phyloP scores from a whole-genome alignment of 768 basidiomycete genomes.

The Leccinum sublutescens region DNA sequence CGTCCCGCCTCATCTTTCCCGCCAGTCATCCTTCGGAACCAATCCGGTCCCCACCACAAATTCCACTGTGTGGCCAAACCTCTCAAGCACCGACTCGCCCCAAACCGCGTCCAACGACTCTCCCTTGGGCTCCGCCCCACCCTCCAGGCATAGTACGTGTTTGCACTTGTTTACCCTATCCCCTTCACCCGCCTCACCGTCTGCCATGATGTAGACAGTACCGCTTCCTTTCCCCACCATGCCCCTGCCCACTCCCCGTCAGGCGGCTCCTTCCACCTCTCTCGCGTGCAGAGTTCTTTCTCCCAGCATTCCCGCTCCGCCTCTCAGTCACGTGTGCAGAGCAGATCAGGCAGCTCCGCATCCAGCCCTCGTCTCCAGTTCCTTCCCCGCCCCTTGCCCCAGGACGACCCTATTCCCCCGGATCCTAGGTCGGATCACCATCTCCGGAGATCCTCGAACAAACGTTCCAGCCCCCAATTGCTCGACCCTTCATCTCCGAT shows the following conservation, averaged over 20 bases:
- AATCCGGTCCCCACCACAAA: conserved; percentile 22
- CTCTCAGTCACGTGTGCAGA: conserved; percentile 45
- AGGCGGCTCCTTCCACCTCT: conserved; percentile 30
- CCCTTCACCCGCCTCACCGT: conserved; percentile 8
- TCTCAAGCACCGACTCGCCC: conserved; percentile 13
- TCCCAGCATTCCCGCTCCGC: conserved; percentile 33
- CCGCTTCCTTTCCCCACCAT: conserved; percentile 29
- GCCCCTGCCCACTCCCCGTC: conserved; percentile 20
- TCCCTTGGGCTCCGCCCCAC: conserved; percentile 27
- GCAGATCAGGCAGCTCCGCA: conserved; percentile 44
- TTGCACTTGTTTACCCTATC: conserved; percentile 13
- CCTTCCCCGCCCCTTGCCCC: conserved; percentile 42
- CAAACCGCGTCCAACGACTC: conserved; percentile 37
- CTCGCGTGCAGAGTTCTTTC: conserved; percentile 38
- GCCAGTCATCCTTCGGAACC: conserved; percentile 26
- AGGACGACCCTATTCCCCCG: conserved; percentile 32
- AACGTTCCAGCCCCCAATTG: conserved; percentile 20
- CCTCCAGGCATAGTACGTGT: conserved; percentile 40
- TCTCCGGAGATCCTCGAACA: conserved; percentile 12
- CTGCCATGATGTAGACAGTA: conserved; percentile 21
- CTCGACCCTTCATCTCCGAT: conserved; percentile 18
- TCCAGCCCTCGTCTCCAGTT: conserved; percentile 47
- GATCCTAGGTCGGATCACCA: conserved; percentile 26
- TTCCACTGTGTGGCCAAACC: conserved; percentile 17
- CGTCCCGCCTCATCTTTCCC: conserved; percentile 34